Evolutionary conservation across 805 yeast species (phyloP).

Genomic region (Metschnikowia santaceciliae): DNA sequence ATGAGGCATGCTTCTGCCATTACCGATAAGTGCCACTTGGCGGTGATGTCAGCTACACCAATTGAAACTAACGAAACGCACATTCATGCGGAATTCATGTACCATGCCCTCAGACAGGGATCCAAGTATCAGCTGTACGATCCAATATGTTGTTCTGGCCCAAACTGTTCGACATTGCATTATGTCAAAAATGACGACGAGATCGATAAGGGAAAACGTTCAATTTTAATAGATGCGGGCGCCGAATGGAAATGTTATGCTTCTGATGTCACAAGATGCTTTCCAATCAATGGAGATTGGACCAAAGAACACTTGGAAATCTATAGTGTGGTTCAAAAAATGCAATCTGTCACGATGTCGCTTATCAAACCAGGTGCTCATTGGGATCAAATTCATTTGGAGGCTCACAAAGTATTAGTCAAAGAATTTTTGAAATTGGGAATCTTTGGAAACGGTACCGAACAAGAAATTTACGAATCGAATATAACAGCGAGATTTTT

Average conservation of each 20-base stretch:
- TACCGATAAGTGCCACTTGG: conserved; percentile 83
- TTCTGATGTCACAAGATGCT: conserved; percentile 90
- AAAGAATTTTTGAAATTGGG: conserved; percentile 70
- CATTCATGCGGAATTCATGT: conserved; percentile 91
- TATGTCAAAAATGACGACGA: conserved; percentile 73
- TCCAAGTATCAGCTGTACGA: conserved; percentile 86
- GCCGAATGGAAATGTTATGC: conserved; percentile 96
- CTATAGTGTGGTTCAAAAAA: conserved; percentile 72
- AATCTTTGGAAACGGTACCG: conserved; percentile 58
- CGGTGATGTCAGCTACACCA: conserved; percentile 90
- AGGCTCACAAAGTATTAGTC: conserved; percentile 76
- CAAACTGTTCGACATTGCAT: conserved; percentile 86
- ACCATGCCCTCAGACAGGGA: conserved; percentile 92
- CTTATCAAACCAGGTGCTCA: conserved; percentile 71
- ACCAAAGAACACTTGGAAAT: conserved; percentile 80
- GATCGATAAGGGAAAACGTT: conserved; percentile 50
- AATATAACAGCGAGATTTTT: conserved; percentile 74
- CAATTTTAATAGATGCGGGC: conserved; percentile 90
- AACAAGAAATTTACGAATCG: conserved; percentile 65
- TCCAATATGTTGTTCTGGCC: conserved; percentile 94
- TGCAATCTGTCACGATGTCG: conserved; percentile 75
- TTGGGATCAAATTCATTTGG: conserved; percentile 83
- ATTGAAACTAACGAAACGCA: conserved; percentile 86
- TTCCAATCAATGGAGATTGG: conserved; percentile 90
- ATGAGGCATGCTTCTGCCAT: conserved; percentile 79